These are phyloP conservation scores for Penicillium psychrofluorescens DNA, from an alignment of 495 filamentous ascomycete genomes.

Conservation along the genomic window DNA sequence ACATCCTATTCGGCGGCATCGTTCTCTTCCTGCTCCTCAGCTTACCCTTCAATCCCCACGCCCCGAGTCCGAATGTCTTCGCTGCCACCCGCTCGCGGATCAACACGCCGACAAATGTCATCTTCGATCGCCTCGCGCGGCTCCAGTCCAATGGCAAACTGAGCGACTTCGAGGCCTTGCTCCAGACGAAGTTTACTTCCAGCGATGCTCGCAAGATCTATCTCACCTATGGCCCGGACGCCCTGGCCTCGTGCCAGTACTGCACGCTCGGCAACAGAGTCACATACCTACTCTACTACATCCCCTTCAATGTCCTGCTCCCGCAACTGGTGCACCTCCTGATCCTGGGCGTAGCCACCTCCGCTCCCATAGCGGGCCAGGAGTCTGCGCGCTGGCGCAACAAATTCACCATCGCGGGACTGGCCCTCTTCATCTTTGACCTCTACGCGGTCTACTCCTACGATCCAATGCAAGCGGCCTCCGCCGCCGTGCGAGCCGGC, in stretches of 20 bases:
- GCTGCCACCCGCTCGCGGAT: conserved; percentile 66
- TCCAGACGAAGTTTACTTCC: conserved; percentile 60
- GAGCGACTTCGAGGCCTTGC: conserved; percentile 52
- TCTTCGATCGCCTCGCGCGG: conserved; percentile 70
- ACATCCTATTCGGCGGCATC: conserved; percentile 52
- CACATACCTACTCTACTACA: conserved; percentile 72
- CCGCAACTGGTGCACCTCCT: conserved; percentile 74
- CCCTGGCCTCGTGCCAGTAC: conserved; percentile 68
- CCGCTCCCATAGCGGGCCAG: conserved; percentile 43
- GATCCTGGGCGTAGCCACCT: conserved; percentile 58
- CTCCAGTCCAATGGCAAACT: conserved; percentile 49
- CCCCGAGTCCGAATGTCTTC: conserved; percentile 68
- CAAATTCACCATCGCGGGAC: conserved; percentile 54
- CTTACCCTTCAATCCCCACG: conserved; percentile 61
- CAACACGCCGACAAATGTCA: conserved; percentile 73
- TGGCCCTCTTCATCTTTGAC: conserved; percentile 56
- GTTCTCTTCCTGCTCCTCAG: conserved; percentile 53
- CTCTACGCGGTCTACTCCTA: conserved; percentile 53
- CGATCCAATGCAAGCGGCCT: conserved; percentile 49
- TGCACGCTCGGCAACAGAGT: conserved; percentile 66
- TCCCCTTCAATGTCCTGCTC: conserved; percentile 58
- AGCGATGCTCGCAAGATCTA: conserved; percentile 72
- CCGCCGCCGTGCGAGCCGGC: conserved; percentile 27
- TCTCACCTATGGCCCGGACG: conserved; percentile 69
- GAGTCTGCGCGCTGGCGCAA: conserved; percentile 62